Evolutionary conservation across 1,139 yeast genomes (phyloP).

Genomic region (Saccharomyces hybrid): DNA sequence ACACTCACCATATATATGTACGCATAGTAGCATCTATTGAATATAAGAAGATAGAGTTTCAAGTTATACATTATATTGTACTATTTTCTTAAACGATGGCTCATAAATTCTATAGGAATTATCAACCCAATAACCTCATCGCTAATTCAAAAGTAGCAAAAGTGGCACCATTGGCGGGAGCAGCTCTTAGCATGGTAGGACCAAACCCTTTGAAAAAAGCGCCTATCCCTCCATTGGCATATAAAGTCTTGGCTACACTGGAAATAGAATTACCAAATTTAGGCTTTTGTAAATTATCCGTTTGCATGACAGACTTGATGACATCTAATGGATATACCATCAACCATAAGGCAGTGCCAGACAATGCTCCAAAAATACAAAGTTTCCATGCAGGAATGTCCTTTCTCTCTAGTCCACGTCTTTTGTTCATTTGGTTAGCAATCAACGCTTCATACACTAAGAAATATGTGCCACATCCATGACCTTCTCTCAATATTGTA

Average conservation of each 20-base stretch:
- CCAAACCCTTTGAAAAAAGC: constrained; percentile 32
- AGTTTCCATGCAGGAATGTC: constrained; percentile 72
- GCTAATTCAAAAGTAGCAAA: constrained; percentile 86
- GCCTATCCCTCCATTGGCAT: constrained; percentile 20
- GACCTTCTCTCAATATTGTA: constrained; percentile 72
- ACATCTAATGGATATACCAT: constrained; percentile 79
- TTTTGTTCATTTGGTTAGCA: constrained; percentile 42
- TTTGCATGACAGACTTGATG: constrained; percentile 76
- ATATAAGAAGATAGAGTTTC: background rate
- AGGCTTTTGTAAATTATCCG: constrained; percentile 57
- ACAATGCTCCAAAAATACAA: constrained; percentile 74
- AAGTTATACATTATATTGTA: background rate
- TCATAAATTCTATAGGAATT: background rate
- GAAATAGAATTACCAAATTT: constrained; percentile 29
- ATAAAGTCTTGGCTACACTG: constrained; percentile 50
- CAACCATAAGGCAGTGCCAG: constrained; percentile 83
- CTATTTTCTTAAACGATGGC: background rate
- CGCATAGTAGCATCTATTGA: background rate
- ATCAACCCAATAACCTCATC: constrained; percentile 48
- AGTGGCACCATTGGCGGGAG: constrained; percentile 92
- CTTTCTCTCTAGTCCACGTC: constrained; percentile 39
- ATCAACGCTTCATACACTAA: constrained; percentile 82
- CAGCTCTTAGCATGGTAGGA: constrained; percentile 31
- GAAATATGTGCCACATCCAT: constrained; percentile 86
- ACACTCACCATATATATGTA: background rate